These are phyloP conservation scores for Dendrobium huoshanense DNA, from an alignment of 106 monocot species.

Conservation along the genomic window DNA sequence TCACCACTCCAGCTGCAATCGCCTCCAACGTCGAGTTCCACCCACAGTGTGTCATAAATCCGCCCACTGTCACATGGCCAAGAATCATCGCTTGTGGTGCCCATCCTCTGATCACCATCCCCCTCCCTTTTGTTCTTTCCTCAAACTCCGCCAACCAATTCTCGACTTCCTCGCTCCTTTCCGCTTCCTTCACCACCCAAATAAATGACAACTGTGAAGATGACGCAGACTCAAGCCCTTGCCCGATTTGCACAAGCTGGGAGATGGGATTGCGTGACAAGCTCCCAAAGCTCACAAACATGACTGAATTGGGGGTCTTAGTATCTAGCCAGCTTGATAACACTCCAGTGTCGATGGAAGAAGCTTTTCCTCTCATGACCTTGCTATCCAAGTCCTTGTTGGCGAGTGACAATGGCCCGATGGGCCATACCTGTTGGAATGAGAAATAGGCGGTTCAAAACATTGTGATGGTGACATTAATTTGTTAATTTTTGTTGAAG, in stretches of 20 bases:
- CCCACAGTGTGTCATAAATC: too few relatives aligned
- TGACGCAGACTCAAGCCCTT: background rate
- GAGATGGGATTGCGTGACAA: background rate
- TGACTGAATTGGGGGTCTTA: background rate
- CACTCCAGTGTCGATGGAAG: background rate
- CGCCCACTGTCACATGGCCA: slow-evolving; percentile 5
- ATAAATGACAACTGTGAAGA: background rate
- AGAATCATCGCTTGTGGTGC: slow-evolving; percentile 16
- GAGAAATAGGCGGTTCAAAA: too few relatives aligned
- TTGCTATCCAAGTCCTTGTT: too few relatives aligned
- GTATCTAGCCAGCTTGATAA: background rate
- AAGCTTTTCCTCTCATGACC: background rate
- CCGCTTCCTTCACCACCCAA: background rate
- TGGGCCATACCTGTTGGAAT: too few relatives aligned
- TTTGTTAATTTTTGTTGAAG: too few relatives aligned
- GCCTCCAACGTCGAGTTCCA: too few relatives aligned
- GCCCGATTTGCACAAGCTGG: background rate
- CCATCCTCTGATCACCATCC: background rate
- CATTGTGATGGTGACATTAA: too few relatives aligned
- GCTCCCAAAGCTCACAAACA: slow-evolving; percentile 4
- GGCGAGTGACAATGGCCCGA: too few relatives aligned
- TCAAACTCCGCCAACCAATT: background rate
- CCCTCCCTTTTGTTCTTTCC: background rate
- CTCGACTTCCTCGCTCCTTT: background rate
- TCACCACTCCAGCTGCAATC: too few relatives aligned